phyloP scores from a whole-genome alignment of 768 basidiomycete genomes.

The Polyporus arcularius region DNA sequence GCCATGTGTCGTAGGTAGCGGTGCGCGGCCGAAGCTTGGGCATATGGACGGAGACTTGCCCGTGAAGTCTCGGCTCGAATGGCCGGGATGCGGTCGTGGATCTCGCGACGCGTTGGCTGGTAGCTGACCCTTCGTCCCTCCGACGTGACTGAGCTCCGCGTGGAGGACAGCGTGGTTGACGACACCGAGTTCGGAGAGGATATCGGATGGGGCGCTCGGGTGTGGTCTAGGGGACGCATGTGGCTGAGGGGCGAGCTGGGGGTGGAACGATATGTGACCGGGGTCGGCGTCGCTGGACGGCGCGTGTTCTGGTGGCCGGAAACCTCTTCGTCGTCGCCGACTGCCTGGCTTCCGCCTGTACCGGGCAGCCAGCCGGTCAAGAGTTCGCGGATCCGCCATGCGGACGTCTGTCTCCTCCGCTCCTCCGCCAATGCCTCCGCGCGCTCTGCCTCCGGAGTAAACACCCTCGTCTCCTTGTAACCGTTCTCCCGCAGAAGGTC shows the following conservation, averaged over 20 bases:
- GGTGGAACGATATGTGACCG: conserved; percentile 2
- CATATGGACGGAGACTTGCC: conserved; percentile 24
- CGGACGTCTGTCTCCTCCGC: conserved; percentile 27
- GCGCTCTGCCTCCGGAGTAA: conserved; percentile 80
- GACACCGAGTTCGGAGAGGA: conserved; percentile 19
- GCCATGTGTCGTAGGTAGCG: conserved; percentile 77
- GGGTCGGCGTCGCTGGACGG: not conserved
- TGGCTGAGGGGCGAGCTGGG: conserved; percentile 20
- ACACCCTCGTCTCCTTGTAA: conserved; percentile 89
- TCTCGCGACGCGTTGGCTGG: conserved; percentile 14
- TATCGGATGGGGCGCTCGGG: conserved; percentile 3
- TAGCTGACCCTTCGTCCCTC: conserved; percentile 21
- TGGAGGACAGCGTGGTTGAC: conserved; percentile 20
- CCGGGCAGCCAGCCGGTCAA: conserved; percentile 62
- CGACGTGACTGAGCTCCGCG: conserved; percentile 9
- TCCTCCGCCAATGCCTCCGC: conserved; percentile 31
- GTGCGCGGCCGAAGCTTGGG: conserved; percentile 49
- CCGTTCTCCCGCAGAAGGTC: conserved; percentile 86
- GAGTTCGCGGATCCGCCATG: conserved; percentile 54
- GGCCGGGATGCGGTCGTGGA: conserved; percentile 15
- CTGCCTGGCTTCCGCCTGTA: conserved; percentile 5
- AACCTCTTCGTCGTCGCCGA: conserved; percentile 9
- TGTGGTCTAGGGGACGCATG: conserved; percentile 4
- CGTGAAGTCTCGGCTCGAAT: conserved; percentile 21
- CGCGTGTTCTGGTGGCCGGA: not conserved